Base-by-base conservation (phyloP, 495 filamentous ascomycete species). In the Penicillium argentinense region DNA sequence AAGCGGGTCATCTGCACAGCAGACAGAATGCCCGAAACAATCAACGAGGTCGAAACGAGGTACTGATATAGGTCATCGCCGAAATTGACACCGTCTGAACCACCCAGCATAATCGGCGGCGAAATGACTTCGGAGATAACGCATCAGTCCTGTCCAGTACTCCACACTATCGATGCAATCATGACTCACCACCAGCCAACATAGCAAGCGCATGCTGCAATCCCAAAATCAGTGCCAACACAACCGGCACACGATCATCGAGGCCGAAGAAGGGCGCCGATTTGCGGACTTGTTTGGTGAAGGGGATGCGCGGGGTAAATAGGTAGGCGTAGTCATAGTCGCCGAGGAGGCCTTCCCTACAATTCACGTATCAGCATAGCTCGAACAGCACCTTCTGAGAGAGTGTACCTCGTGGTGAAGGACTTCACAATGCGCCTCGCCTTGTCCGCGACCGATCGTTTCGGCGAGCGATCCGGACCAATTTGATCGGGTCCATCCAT, bases 261-360 rank as follows among this genome's bases (percentile, higher is more conserved):
- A 95, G 81, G 17, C 89, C 91, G 63, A 95, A 96, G 69, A 96
- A 96, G 17, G 91, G 90, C 5, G 86, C 81, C 2, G 78, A 72
- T 50, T 74, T 69, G 27, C 73, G 74, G 1, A 74, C 56, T 61
- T 81, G 85, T 51, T 78, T 82, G 73, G 92, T 82, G 69, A 95
- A 96, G 3, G 91, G 91, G 9, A 96, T 61, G 45, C 89, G 88
- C 4, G 91, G 91, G 32, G 74, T 80, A 67, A 90, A 90, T 13
- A 87, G 72, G 62, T 80, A 82, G 34, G 68, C 83, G 80, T 96
- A 96, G 71, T 96, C 88, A 62, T 96, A 96, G 52, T 83, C 74
- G 24, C 91, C 91, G 49, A 96, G 62, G 22, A 96, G 74, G 7
- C 91, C 90, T 1, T 90, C 82, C 42, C 74, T 83, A 17, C 9